phyloP scores from a whole-genome alignment of 2,329 filamentous ascomycete species.

The Ophiocordyceps camponoti-saundersi region DNA sequence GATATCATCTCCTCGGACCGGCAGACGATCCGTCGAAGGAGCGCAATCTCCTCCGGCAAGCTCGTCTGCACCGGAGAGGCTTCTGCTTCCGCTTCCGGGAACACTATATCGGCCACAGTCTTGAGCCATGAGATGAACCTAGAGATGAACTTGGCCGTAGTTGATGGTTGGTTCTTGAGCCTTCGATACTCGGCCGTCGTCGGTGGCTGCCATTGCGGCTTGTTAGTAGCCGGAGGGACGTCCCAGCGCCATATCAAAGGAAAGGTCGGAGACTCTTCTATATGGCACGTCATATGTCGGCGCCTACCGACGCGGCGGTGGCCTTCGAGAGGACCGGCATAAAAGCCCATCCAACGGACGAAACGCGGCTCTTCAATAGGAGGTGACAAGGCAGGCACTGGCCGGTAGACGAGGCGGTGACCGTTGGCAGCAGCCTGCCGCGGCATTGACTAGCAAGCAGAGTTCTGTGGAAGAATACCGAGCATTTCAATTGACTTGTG shows the following conservation, averaged over 20 bases:
- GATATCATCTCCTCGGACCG: not conserved
- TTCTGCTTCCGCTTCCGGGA: not conserved
- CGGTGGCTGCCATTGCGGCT: constrained; percentile 37
- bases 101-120: not conserved
- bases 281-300: constrained; percentile 30
- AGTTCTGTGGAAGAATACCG: not conserved
- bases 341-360: constrained; percentile 4
- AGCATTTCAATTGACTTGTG: not conserved
- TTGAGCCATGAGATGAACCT: not conserved
- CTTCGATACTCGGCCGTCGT: constrained; percentile 12
- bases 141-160: not conserved
- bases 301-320: constrained; percentile 34
- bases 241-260: constrained; percentile 29
- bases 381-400: constrained; percentile 11
- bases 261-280: constrained; percentile 19
- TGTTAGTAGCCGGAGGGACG: constrained; percentile 23
- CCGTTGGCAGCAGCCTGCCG: constrained; percentile 11
- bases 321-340: constrained; percentile 37
- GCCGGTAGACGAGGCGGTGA: constrained; percentile 8
- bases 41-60: not conserved
- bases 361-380: constrained; percentile 1
- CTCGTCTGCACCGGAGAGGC: not conserved
- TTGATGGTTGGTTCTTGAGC: constrained; percentile 7
- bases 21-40: not conserved
- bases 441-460: constrained; percentile 11